Base-by-base conservation (phyloP, 192 early-diverging fungal species). In the Podila clonocystis region DNA sequence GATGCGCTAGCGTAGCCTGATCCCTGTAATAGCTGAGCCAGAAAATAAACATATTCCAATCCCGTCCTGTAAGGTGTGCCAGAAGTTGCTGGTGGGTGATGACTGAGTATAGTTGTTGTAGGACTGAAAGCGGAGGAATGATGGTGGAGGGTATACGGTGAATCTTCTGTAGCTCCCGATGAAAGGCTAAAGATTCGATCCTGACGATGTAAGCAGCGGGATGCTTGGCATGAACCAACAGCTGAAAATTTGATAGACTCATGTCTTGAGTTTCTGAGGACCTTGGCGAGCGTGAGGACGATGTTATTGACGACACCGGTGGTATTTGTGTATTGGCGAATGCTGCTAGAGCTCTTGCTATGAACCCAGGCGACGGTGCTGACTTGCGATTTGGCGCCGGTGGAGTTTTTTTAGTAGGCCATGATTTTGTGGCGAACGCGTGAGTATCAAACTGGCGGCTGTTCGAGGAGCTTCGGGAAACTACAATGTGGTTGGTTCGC, bases 141-240 rank as follows among this genome's bases (percentile, higher is more conserved):
- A 80, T 73, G 22, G 77, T 57, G 17, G 77, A 80, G 30, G 70
- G 65, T 65, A 59, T 62, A 38, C 67, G 66, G 19, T 67, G 61
- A 24, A 65, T 52, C 26, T 24, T 11, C 5, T 31, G 63, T 20
- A 74, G 36, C 5, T 19, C 15, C 17, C 52, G 22, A 20, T 52
- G 74, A 50, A 49, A 68, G 13, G 2, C 8, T 19, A 31, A n/a
- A 2, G 48, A 31, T 19, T 50, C 55, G 17, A 7, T 13, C 29
- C 22, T 48, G 9, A 50, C 20, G 1, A 26, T 31, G 7, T 48
- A 29, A 11, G 67, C 58, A 9, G 22, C 58, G 6, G 24, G 55
- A 55, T 50, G 55, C 22, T 68, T 65, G 4, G 70, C 22, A 49
- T 80, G 71, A 5, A 80, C 45, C 4, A 80, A 59, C 0, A 73